phyloP scores from a whole-genome alignment of 495 filamentous ascomycete genomes.

The Neohortaea acidophila region DNA sequence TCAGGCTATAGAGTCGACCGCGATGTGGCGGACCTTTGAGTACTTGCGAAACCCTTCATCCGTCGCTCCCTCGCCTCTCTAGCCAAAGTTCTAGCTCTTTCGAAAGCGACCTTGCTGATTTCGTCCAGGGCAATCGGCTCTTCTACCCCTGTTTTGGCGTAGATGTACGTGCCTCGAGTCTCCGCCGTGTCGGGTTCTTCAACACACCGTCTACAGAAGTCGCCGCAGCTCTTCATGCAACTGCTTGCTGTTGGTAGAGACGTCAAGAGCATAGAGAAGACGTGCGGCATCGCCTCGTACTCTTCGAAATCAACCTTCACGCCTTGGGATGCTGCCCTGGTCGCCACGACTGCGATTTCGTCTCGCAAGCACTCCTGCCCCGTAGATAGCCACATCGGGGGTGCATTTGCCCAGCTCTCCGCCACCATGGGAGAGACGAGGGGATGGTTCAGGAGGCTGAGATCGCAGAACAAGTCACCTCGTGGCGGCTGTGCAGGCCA shows the following conservation, averaged over 20 bases:
- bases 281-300: constrained; percentile 84
- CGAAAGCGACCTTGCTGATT: constrained; percentile 35
- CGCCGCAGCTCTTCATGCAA: constrained; percentile 41
- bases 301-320: constrained; percentile 54
- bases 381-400: constrained; percentile 57
- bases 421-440: constrained; percentile 56
- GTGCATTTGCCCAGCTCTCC: constrained; percentile 45
- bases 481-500: constrained; percentile 66
- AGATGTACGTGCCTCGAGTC: constrained; percentile 37
- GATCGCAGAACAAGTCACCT: constrained; percentile 51
- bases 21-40: too few relatives aligned
- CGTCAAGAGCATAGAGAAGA: constrained; percentile 52
- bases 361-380: constrained; percentile 72
- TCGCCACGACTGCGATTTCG: constrained; percentile 48
- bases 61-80: constrained; percentile 30
- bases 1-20: too few relatives aligned
- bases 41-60: constrained; percentile 27
- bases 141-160: constrained; percentile 41
- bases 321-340: constrained; percentile 42
- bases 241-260: constrained; percentile 31
- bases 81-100: constrained; percentile 40
- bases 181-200: constrained; percentile 26
- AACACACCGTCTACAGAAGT: constrained; percentile 39
- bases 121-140: constrained; percentile 36
- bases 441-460: constrained; percentile 51